Evolutionary conservation across 768 basidiomycete species (phyloP), one percentile per base, ranked within the genome.

Genomic region (Fomitopsis pulvina): DNA sequence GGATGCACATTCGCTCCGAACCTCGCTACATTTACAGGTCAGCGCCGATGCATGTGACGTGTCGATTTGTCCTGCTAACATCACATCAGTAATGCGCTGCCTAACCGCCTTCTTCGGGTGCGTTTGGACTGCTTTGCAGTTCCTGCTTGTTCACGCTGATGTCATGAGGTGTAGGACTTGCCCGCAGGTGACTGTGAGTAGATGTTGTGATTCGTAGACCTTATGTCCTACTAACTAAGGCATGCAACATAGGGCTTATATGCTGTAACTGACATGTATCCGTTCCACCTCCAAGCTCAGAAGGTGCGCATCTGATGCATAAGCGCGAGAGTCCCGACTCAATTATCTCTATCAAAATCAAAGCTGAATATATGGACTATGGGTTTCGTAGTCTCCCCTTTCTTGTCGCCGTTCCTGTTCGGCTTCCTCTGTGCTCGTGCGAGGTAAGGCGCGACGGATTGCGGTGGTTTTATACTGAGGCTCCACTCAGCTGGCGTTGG

Each of bases 321-420:
- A 28, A 11, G 11, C 28, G 11, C 39, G 9, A 5, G 8, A 26
- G 14, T 26, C 6, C 14, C 6, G 42, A 26, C 20, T 12, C 5
- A 34, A 10, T 34, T 34, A 18, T 24, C 20, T 44, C 24, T 24
- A 22, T n/a, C n/a, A n/a, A n/a, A n/a, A n/a, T n/a, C 40, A 28
- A 9, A 84, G 80, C 71, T 85, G 27, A 84, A 83, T 55, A 64
- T 81, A 41, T 85, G 83, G 84, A 85, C 83, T 3, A 79, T 86
- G 75, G 85, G 82, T 1, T 83, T 85, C 67, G 74, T 86, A 57
- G 61, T 83, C 21, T 81, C 81, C 14, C 81, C 78, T 8, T 80
- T 80, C 68, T 58, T 79, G 8, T 81, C 80, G 2, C 85, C 84
- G 0, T 84, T 82, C 58, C 72, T 76, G 0, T 80, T 84, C 53